Evolutionary conservation across 352 stramenopile genomes (phyloP).

Genomic region (Phytopythium delawarense): DNA sequence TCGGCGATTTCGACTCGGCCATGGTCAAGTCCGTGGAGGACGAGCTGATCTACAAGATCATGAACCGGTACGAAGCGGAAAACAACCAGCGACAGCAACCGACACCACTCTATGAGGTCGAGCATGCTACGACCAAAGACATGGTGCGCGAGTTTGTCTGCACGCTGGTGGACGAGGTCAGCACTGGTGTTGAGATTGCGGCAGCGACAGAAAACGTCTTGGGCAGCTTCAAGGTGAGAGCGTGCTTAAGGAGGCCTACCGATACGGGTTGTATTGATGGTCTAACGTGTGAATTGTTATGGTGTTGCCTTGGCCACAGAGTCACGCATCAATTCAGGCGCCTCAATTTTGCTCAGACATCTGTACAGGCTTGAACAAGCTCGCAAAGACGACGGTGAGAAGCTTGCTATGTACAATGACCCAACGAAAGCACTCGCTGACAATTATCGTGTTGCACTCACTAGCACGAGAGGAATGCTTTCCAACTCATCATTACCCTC

Average conservation of each 20-base stretch:
- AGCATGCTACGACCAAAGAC: conserved; percentile 17
- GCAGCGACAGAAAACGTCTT: conserved; percentile 63
- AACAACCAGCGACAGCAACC: conserved; percentile 16
- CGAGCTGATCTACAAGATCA: conserved; percentile 71
- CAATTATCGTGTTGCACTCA: not conserved
- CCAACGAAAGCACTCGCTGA: not conserved
- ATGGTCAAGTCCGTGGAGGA: conserved; percentile 63
- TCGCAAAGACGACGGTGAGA: conserved; percentile 29
- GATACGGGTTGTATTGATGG: not conserved
- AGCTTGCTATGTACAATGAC: not conserved
- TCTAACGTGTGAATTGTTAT: not conserved
- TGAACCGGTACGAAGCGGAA: conserved; percentile 57
- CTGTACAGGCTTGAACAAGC: conserved; percentile 26
- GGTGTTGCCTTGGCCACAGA: conserved; percentile 19
- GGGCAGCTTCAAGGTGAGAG: conserved; percentile 67
- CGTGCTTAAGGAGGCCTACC: not conserved
- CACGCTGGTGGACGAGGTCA: conserved; percentile 57
- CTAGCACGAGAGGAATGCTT: conserved; percentile 65
- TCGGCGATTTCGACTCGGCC: conserved; percentile 66
- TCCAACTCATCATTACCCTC: conserved; percentile 71
- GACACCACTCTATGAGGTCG: not conserved
- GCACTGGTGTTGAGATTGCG: conserved; percentile 57
- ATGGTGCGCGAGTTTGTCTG: conserved; percentile 39
- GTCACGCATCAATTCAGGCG: conserved; percentile 72
- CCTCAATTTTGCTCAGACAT: conserved; percentile 58